Evolutionary conservation across 2,329 filamentous ascomycete genomes (phyloP).

Genomic region (Colletotrichum limetticola): DNA sequence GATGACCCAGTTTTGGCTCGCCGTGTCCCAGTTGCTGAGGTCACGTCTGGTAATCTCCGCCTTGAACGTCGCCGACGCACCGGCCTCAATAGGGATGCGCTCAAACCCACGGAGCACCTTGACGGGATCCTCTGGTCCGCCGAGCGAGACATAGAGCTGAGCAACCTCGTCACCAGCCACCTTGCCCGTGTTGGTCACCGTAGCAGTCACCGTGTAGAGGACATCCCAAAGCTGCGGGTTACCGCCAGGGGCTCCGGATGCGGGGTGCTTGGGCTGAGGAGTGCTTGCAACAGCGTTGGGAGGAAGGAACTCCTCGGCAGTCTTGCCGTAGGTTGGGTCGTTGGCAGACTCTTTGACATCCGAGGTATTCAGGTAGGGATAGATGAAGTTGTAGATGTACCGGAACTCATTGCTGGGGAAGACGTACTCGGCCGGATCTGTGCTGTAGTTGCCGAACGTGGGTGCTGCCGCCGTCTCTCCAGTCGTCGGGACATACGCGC

Average conservation of each 20-base stretch:
- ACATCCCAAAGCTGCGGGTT: slow-evolving; percentile 75
- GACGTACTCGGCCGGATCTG: slow-evolving; percentile 70
- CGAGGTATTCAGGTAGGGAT: slow-evolving; percentile 77
- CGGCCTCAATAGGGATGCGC: slow-evolving; percentile 76
- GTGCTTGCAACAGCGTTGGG: slow-evolving; percentile 64
- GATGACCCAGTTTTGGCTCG: slow-evolving; percentile 85
- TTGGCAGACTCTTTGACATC: slow-evolving; percentile 64
- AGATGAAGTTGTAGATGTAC: slow-evolving; percentile 68
- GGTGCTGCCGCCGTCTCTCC: slow-evolving; percentile 74
- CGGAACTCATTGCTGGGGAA: slow-evolving; percentile 70
- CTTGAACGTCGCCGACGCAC: slow-evolving; percentile 73
- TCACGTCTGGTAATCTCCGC: slow-evolving; percentile 82
- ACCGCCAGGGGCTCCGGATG: slow-evolving; percentile 68
- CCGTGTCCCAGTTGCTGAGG: slow-evolving; percentile 86
- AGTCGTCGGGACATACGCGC: slow-evolving; percentile 66
- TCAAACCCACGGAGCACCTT: slow-evolving; percentile 83
- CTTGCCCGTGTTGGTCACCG: slow-evolving; percentile 77
- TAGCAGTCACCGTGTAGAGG: slow-evolving; percentile 74
- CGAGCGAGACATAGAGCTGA: slow-evolving; percentile 84
- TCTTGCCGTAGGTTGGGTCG: slow-evolving; percentile 70
- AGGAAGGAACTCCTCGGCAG: slow-evolving; percentile 69
- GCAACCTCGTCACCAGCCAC: slow-evolving; percentile 76
- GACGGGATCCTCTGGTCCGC: slow-evolving; percentile 77
- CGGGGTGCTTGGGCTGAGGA: slow-evolving; percentile 64
- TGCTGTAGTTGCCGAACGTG: slow-evolving; percentile 71